Percentiles rank a stretch among this genome's conserved stretches.
Evolutionary conservation across 176 grass and related monocot species (phyloP).

Genomic region (Paspalum vaginatum): DNA sequence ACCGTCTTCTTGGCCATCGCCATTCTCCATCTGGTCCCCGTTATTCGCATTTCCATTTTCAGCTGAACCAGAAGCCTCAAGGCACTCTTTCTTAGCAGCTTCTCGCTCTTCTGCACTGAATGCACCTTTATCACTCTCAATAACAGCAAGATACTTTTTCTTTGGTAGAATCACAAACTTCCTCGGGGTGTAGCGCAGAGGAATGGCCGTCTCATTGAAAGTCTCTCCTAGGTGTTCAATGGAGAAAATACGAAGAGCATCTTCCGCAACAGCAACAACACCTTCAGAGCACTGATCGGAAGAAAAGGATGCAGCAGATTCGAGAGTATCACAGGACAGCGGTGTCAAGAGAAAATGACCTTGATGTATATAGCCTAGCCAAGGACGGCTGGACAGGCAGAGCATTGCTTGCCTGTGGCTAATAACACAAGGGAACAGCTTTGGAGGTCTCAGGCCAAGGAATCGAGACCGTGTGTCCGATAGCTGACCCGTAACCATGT

Average conservation of each 20-base stretch:
- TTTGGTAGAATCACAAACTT: slow-evolving; percentile 93
- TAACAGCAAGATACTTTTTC: slow-evolving; percentile 82
- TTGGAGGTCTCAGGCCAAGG: slow-evolving; percentile 88
- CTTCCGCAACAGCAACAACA: slow-evolving; percentile 94
- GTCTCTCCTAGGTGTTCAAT: slow-evolving; percentile 90
- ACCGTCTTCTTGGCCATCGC: slow-evolving; percentile 69
- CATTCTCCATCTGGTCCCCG: slow-evolving; percentile 81
- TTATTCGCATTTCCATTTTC: slow-evolving; percentile 84
- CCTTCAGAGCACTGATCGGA: slow-evolving; percentile 98
- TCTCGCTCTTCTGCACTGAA: slow-evolving; percentile 93
- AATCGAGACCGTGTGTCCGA: slow-evolving; percentile 90
- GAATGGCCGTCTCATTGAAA: slow-evolving; percentile 93
- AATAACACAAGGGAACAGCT: slow-evolving; percentile 81
- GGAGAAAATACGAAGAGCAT: slow-evolving; percentile 91
- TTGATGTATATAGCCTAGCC: slow-evolving; percentile 98
- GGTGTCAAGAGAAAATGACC: slow-evolving; percentile 96
- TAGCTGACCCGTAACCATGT: slow-evolving; percentile 96
- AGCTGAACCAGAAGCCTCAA: slow-evolving; percentile 60
- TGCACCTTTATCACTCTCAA: slow-evolving; percentile 91
- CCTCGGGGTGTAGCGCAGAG: slow-evolving; percentile 89
- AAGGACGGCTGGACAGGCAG: slow-evolving; percentile 93
- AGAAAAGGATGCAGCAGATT: slow-evolving; percentile 94
- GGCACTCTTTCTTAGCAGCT: slow-evolving; percentile 84
- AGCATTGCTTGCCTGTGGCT: slow-evolving; percentile 94
- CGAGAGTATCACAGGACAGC: slow-evolving; percentile 89